These are phyloP conservation scores for Leccinum boreale DNA, from an alignment of 768 basidiomycete species.

Conservation along the genomic window DNA sequence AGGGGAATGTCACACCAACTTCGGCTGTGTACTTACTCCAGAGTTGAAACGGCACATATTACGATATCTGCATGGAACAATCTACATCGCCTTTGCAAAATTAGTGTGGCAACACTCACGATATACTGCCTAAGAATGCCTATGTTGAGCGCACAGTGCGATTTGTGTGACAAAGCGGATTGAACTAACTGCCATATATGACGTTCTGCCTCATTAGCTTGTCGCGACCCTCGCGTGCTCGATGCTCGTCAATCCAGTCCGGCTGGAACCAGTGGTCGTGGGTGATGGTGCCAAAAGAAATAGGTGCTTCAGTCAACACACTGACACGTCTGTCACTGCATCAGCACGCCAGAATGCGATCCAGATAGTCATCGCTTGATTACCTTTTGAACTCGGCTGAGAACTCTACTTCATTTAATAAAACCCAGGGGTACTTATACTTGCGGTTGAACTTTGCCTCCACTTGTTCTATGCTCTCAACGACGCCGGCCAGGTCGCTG, in stretches of 20 bases:
- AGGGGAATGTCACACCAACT: neutral
- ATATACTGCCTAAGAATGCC: slow-evolving; percentile 37
- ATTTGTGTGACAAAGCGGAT: neutral
- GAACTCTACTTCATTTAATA: slow-evolving; percentile 62
- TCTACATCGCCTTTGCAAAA: neutral
- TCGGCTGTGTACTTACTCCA: slow-evolving; percentile 41
- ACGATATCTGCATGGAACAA: slow-evolving; percentile 43
- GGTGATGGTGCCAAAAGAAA: slow-evolving; percentile 57
- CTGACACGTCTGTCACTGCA: slow-evolving; percentile 30
- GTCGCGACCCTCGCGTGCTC: slow-evolving; percentile 49
- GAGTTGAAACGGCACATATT: slow-evolving; percentile 80
- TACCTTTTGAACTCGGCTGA: slow-evolving; percentile 50
- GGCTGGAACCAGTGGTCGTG: slow-evolving; percentile 69
- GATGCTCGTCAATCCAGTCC: slow-evolving; percentile 66
- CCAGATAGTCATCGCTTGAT: neutral
- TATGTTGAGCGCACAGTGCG: neutral
- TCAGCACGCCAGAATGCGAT: neutral
- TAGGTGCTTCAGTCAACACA: slow-evolving; percentile 39
- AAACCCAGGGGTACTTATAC: slow-evolving; percentile 59
- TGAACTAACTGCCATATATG: slow-evolving; percentile 46
- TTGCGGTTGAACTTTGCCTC: slow-evolving; percentile 59
- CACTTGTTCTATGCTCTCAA: slow-evolving; percentile 49
- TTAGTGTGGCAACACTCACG: slow-evolving; percentile 29
- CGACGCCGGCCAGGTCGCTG: slow-evolving; percentile 41
- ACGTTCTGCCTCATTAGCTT: slow-evolving; percentile 48